Base-by-base conservation (phyloP, 2,329 filamentous ascomycete genomes). In the Boeremia exigua region DNA sequence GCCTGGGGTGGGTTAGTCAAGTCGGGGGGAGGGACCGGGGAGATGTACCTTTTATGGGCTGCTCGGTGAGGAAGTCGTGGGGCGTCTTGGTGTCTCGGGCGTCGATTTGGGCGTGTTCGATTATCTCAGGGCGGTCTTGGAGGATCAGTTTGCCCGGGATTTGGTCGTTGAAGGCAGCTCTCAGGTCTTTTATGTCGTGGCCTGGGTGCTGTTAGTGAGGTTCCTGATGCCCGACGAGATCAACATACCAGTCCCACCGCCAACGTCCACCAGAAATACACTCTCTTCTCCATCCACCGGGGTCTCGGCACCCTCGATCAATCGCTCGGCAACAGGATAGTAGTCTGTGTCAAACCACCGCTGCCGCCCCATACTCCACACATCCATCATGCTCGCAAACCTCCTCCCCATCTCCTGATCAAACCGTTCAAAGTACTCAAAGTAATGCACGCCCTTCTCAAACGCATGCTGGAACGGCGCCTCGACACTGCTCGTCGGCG, bases 1-100 rank as follows among this genome's bases (percentile, higher is more conserved):
- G 17, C 59, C 50, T 54, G 30, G 10, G 11, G 23, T 9, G 6
- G 14, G 32, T 51, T 17, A 34, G 39, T 38, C 7, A 7, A 4
- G 33, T 11, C 1, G 12, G 17, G 6, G 6, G 2, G 32, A 32
- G 3, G 12, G 2, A 9, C 15, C 10, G 3, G 2, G 29, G 7
- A 2, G 19, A 17, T 2, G 23, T 14, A 54, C 50, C 75, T 65
- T 76, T 73, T 0, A 78, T 59, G 67, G 67, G 65, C 40, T 70
- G 66, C 32, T 66, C 58, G 3, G 61, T 66, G 39, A 69, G 27
- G 40, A 70, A 78, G 47, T 79, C 74, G 33, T 79, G 74, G 1
- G 62, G 47, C 66, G 73, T 73, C 2, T 23, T 48, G 39, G 73
- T 66, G 6, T 74, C 64, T 0, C 64, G 49, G 8, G 61, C 45